A percentile compares a stretch with the other conserved stretches of the same genome.
phyloP scores from a whole-genome alignment of 331 rosid species.

The Arachis monticola region DNA sequence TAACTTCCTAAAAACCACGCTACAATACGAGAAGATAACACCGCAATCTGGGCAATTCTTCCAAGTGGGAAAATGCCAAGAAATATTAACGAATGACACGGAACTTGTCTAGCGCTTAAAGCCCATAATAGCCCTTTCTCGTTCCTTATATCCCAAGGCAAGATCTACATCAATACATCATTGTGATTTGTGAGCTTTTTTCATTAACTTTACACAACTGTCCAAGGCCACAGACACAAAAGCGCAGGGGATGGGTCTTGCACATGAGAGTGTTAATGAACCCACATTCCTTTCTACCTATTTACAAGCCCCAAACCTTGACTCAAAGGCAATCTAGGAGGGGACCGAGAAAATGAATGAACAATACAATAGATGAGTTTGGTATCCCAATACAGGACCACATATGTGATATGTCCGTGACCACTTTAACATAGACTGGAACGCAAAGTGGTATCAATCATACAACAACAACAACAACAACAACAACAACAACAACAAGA shows the following conservation, averaged over 20 bases:
- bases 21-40: too few species aligned
- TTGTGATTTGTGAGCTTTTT: not conserved
- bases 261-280: slow-evolving; percentile 14
- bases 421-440: slow-evolving; percentile 30
- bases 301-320: slow-evolving; percentile 22
- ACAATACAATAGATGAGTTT: slow-evolving; percentile 3
- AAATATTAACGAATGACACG: not conserved
- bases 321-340: not conserved
- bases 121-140: not conserved
- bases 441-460: slow-evolving; percentile 14
- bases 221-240: slow-evolving; percentile 19
- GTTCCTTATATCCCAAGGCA: not conserved
- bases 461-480: not conserved
- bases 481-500: too few species aligned
- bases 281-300: slow-evolving; percentile 11
- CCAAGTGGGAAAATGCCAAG: too few species aligned
- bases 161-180: not conserved
- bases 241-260: slow-evolving; percentile 12
- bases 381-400: not conserved
- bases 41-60: too few species aligned
- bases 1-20: too few species aligned
- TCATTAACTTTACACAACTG: not conserved
- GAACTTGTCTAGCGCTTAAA: not conserved
- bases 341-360: not conserved
- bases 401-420: not conserved